phyloP scores from a whole-genome alignment of 1,284 basidiomycete species.

The Fomes fomentarius region DNA sequence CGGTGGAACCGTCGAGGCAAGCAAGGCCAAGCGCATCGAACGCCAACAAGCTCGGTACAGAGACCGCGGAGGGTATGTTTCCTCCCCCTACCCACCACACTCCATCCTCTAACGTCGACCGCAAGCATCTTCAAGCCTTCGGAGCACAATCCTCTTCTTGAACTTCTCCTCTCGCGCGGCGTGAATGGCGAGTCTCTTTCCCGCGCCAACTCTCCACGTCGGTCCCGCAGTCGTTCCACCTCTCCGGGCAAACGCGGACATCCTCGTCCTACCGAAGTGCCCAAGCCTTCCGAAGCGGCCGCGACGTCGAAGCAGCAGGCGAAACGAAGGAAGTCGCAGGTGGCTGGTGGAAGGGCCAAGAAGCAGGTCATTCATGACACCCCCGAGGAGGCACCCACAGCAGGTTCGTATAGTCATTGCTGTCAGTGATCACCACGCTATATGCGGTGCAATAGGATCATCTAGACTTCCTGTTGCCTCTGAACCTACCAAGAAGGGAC shows the following conservation, averaged over 20 bases:
- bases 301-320: no score
- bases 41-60: constrained; percentile 62
- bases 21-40: constrained; percentile 54
- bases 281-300: not conserved
- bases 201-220: constrained; percentile 27
- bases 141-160: constrained; percentile 39
- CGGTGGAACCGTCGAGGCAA: constrained; percentile 48
- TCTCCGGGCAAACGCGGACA: constrained; percentile 12
- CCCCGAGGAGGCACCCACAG: not conserved
- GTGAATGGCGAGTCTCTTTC: constrained; percentile 46
- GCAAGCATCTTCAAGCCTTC: constrained; percentile 44
- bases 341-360: not conserved
- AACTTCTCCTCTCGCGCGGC: constrained; percentile 43
- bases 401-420: constrained; percentile 7
- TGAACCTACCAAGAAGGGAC: not conserved
- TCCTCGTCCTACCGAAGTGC: not conserved
- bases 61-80: constrained; percentile 62
- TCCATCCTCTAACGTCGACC: not conserved
- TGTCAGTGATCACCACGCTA: not conserved
- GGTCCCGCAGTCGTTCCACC: constrained; percentile 16
- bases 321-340: not conserved
- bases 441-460: not conserved
- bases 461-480: not conserved
- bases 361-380: not conserved
- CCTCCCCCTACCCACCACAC: not conserved